phyloP scores from a whole-genome alignment of 2,329 filamentous ascomycete genomes.

The Fusarium kyushuense region DNA sequence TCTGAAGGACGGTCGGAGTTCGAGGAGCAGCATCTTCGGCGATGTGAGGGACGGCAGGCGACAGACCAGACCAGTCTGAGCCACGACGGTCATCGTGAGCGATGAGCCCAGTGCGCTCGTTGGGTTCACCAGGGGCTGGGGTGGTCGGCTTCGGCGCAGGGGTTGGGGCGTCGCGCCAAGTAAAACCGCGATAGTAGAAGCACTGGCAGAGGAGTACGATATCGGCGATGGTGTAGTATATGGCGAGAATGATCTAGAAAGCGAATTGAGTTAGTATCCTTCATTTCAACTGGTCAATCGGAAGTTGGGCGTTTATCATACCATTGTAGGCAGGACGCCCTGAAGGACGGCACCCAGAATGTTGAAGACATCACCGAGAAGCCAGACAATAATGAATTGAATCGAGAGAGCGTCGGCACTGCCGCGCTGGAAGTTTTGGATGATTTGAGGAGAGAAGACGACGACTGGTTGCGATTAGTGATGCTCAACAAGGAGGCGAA shows the following conservation, averaged over 20 bases:
- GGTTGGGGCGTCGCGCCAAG: conserved; percentile 67
- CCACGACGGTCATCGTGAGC: conserved; percentile 59
- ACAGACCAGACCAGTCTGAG: conserved; percentile 73
- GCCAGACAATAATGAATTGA: conserved; percentile 93
- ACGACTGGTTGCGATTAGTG: conserved; percentile 68
- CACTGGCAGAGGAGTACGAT: conserved; percentile 89
- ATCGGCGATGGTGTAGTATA: conserved; percentile 94
- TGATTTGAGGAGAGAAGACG: conserved; percentile 96
- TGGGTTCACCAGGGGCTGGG: conserved; percentile 53
- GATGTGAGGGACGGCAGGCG: conserved; percentile 84
- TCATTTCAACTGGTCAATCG: not conserved
- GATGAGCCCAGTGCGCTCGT: conserved; percentile 62
- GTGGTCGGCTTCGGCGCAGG: conserved; percentile 57
- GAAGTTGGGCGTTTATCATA: conserved; percentile 49
- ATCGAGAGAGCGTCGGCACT: conserved; percentile 91
- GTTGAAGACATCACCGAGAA: conserved; percentile 95
- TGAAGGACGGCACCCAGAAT: conserved; percentile 93
- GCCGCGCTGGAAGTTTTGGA: conserved; percentile 88
- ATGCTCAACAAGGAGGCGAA: conserved; percentile 4
- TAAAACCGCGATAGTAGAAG: conserved; percentile 95
- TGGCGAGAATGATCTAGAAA: conserved; percentile 80
- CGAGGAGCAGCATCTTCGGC: conserved; percentile 60
- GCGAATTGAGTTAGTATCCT: conserved; percentile 26
- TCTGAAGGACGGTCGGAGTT: conserved; percentile 66
- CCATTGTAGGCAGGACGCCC: conserved; percentile 93